Percentiles rank a stretch among this genome's conserved stretches.
Evolutionary conservation across 495 filamentous ascomycete genomes (phyloP).

Genomic region (Penicillium fimorum): DNA sequence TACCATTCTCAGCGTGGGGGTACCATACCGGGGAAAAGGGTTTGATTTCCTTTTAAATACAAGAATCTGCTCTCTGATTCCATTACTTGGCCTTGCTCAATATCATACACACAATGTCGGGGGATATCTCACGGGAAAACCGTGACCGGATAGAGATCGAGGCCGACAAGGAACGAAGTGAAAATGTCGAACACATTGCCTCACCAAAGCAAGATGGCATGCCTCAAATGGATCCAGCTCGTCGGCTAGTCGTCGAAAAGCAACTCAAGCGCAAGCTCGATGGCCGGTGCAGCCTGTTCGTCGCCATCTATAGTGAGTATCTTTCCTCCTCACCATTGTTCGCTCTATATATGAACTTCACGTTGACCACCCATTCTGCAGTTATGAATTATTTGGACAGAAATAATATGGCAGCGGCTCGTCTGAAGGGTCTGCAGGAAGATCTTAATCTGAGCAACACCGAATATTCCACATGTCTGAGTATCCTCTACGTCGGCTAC

Average conservation of each 20-base stretch:
- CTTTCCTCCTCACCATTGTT: not conserved
- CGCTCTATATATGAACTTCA: not conserved
- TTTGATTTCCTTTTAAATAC: conserved; percentile 1
- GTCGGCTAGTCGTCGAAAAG: conserved; percentile 29
- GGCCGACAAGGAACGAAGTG: conserved; percentile 21
- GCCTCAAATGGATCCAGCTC: conserved; percentile 26
- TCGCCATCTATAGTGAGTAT: conserved; percentile 27
- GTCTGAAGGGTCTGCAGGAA: conserved; percentile 50
- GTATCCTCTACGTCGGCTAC: conserved; percentile 66
- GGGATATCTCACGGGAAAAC: conserved; percentile 22
- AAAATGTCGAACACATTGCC: conserved; percentile 26
- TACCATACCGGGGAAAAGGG: conserved; percentile 11
- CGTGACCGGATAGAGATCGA: conserved; percentile 20
- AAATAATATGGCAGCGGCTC: conserved; percentile 52
- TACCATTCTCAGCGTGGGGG: conserved; percentile 9
- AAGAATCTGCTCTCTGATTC: conserved; percentile 1
- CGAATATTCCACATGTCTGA: conserved; percentile 57
- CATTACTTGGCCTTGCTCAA: conserved; percentile 8
- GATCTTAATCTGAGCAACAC: conserved; percentile 46
- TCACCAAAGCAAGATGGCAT: conserved; percentile 10
- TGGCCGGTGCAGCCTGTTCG: conserved; percentile 30
- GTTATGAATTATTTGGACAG: conserved; percentile 47
- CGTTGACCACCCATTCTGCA: not conserved
- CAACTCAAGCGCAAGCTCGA: conserved; percentile 34
- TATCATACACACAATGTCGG: conserved; percentile 18